phyloP scores from a whole-genome alignment of 352 stramenopile genomes.

The Phytopythium boreale region DNA sequence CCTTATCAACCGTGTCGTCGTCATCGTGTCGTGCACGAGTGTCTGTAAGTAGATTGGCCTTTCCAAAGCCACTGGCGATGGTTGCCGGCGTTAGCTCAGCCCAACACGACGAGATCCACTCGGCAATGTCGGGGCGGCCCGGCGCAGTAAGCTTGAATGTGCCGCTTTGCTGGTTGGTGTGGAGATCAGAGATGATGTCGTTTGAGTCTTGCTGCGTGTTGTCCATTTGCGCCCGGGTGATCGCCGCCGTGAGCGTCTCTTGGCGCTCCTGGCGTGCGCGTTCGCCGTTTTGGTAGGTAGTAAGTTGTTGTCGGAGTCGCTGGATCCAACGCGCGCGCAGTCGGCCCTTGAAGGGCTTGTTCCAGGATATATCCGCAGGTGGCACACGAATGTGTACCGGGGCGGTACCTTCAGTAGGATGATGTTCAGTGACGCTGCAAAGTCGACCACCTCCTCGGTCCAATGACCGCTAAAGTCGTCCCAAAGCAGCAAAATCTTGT shows the following conservation, averaged over 20 bases:
- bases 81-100: neutral
- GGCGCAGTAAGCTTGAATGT: neutral
- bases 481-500: conserved; percentile 11
- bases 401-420: conserved; percentile 5
- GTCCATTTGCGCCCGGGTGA: neutral
- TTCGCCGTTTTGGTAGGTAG: neutral
- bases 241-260: neutral
- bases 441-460: conserved; percentile 7
- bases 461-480: conserved; percentile 14
- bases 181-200: too few species aligned
- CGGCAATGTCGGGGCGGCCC: neutral
- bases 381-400: conserved; percentile 6
- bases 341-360: conserved; percentile 10
- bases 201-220: neutral
- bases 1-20: too few species aligned
- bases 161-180: too few species aligned
- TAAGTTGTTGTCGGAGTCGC: neutral
- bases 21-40: too few species aligned
- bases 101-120: neutral
- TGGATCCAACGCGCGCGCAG: conserved; percentile 11
- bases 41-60: too few species aligned
- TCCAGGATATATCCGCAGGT: conserved; percentile 13
- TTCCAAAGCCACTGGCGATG: neutral
- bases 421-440: conserved; percentile 8
- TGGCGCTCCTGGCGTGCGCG: too few species aligned